Evolutionary conservation across 2,329 filamentous ascomycete genomes (phyloP).

Genomic region (Ophiostoma pallidulum): DNA sequence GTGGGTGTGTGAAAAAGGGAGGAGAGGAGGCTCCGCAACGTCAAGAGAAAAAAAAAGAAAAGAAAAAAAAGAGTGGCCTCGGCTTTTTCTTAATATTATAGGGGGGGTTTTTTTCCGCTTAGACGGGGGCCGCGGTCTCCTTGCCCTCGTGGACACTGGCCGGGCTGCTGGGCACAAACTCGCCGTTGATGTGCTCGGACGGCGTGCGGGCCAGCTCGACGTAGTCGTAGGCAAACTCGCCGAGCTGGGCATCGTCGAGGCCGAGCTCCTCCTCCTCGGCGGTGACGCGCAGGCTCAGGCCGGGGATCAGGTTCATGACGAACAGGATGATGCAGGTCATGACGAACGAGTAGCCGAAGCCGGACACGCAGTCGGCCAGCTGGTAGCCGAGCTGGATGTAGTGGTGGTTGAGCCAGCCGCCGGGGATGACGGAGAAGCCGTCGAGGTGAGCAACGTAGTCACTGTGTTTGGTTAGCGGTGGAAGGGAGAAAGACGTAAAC

Average conservation of each 20-base stretch:
- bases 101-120: background rate
- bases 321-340: slow-evolving; percentile 72
- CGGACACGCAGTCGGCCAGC: slow-evolving; percentile 68
- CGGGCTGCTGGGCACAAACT: slow-evolving; percentile 8
- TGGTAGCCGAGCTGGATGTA: slow-evolving; percentile 80
- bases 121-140: slow-evolving; percentile 3
- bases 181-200: slow-evolving; percentile 10
- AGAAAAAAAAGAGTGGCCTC: too few relatives aligned
- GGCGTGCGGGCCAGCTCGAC: slow-evolving; percentile 60
- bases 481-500: too few relatives aligned
- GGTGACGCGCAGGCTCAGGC: slow-evolving; percentile 61
- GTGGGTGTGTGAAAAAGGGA: too few relatives aligned
- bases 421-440: slow-evolving; percentile 54
- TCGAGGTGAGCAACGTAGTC: slow-evolving; percentile 79
- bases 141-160: slow-evolving; percentile 13
- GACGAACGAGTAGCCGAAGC: slow-evolving; percentile 68
- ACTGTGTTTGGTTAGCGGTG: slow-evolving; percentile 7
- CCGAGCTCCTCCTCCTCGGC: slow-evolving; percentile 76
- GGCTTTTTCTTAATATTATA: too few relatives aligned
- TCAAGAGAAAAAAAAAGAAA: too few relatives aligned
- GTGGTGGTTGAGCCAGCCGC: slow-evolving; percentile 76
- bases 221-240: slow-evolving; percentile 93
- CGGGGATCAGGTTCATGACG: slow-evolving; percentile 68
- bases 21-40: too few relatives aligned
- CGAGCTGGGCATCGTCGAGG: slow-evolving; percentile 83